These are phyloP conservation scores for Taxillus chinensis DNA, from an alignment of 164 flowering plant genomes.

Conservation along the genomic window DNA sequence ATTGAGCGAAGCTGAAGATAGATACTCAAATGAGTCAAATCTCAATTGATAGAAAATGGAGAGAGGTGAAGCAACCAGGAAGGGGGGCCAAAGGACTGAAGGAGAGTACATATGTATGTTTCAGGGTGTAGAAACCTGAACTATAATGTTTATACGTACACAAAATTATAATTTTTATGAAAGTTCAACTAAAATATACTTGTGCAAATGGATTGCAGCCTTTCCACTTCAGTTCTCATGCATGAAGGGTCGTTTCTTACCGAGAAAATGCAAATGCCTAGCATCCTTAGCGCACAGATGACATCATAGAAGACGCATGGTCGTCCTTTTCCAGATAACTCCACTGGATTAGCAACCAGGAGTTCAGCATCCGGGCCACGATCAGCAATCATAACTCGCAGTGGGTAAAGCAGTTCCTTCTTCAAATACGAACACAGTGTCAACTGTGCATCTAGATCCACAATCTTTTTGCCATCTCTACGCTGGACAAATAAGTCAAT, in stretches of 20 bases:
- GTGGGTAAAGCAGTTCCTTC: slow-evolving; percentile 31
- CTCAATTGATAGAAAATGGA: no score
- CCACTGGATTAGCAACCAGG: slow-evolving; percentile 43
- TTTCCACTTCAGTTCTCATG: no score
- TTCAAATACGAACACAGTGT: slow-evolving; percentile 26
- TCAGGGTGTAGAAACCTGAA: no score
- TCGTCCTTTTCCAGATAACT: slow-evolving; percentile 36
- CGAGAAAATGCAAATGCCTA: slow-evolving; percentile 32
- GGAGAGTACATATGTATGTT: no score
- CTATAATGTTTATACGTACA: no score
- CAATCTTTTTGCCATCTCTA: slow-evolving; percentile 33
- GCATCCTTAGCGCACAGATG: slow-evolving; percentile 26
- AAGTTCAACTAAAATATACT: no score
- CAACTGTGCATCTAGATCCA: slow-evolving; percentile 20
- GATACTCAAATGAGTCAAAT: no score
- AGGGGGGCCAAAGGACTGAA: no score
- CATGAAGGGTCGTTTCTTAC: neutral
- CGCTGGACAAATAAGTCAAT: slow-evolving; percentile 33
- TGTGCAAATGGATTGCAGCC: no score
- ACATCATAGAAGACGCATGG: slow-evolving; percentile 41
- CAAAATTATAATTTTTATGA: no score
- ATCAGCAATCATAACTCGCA: slow-evolving; percentile 25
- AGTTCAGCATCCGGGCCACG: slow-evolving; percentile 43
- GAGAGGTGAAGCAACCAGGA: no score
- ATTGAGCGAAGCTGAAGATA: no score